Evolutionary conservation across 1,139 yeast species (phyloP), one percentile per base, ranked within the genome.

Genomic region (Pichia sp.): DNA sequence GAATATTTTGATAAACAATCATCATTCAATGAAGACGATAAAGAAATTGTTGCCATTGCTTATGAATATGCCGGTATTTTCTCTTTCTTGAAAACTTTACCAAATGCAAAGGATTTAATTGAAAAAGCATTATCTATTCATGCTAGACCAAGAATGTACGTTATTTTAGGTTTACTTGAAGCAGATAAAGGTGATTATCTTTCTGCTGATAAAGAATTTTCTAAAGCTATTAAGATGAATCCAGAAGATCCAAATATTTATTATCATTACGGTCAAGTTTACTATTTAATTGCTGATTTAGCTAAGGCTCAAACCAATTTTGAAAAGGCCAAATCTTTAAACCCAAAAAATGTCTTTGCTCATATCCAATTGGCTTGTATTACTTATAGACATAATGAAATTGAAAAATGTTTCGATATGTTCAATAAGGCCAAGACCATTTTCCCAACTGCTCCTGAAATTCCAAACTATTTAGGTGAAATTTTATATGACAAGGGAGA

Each of bases 391-490:
- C 78, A 79, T 61, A 90, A 90, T 44, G 71, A 79, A 43, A 65
- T 72, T 45, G 68, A 66, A 33, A 46, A 52, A 33, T 60, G 64
- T 49, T 60, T 60, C 44, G 66, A 64, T 45, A 71, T 79, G 53
- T 92, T 92, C 69, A 73, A 77, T 53, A 80, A 77, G 55, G 87
- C 95, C 40, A 79, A 79, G 59, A 72, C 75, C 64, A 75, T 73
- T 62, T 87, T 86, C 78, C 94, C 96, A 56, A 77, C 92, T 34
- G 75, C 84, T 44, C 87, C 97, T 45, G 97, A 87, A 65, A 85
- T 88, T 56, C 95, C 94, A 68, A 90, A 88, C 71, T 94, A 90
- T 67, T 87, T 81, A 61, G 98, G 97, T 61, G 98, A 92, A 69
- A 83, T 92, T 44, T 73, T 90, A 59, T 81, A 88, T 52, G 97